Evolutionary conservation across 106 monocot genomes (phyloP).

Genomic region (Chionographis japonica): DNA sequence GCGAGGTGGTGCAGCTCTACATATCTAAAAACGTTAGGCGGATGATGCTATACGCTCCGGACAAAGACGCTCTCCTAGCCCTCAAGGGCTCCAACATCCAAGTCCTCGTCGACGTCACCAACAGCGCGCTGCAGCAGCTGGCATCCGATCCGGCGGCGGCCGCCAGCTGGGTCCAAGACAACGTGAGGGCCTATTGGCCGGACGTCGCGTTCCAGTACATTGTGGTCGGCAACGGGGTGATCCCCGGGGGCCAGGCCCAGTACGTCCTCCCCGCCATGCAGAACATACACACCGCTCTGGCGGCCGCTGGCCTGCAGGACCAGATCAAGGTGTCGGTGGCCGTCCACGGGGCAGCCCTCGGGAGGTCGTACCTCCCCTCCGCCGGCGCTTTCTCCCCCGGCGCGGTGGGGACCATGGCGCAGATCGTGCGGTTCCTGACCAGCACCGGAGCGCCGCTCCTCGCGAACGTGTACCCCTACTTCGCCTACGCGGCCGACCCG

Average conservation of each 20-base stretch:
- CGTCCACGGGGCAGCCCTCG: not conserved
- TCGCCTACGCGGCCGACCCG: constrained; percentile 1
- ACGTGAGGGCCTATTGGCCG: too few species aligned
- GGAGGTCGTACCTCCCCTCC: constrained; percentile 12
- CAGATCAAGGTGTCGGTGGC: not conserved
- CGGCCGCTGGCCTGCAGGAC: not conserved
- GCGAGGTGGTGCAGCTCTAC: too few species aligned
- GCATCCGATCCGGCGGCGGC: too few species aligned
- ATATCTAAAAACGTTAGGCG: too few species aligned
- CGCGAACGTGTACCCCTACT: constrained; percentile 18
- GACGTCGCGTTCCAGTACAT: constrained; percentile 19
- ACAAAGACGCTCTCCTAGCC: too few species aligned
- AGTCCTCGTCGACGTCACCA: too few species aligned
- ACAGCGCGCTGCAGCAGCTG: too few species aligned
- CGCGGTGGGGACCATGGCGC: not conserved
- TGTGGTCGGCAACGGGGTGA: constrained; percentile 46
- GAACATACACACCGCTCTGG: constrained; percentile 1
- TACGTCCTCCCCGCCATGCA: constrained; percentile 17
- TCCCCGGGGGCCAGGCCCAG: constrained; percentile 17
- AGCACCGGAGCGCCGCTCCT: not conserved
- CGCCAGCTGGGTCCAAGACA: too few species aligned
- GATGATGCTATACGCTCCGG: too few species aligned
- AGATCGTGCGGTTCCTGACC: not conserved
- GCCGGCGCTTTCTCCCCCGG: not conserved
- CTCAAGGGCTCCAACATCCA: too few species aligned